Evolutionary conservation across 2,329 filamentous ascomycete genomes (phyloP).

Genomic region (Rhinocladiella mackenziei): DNA sequence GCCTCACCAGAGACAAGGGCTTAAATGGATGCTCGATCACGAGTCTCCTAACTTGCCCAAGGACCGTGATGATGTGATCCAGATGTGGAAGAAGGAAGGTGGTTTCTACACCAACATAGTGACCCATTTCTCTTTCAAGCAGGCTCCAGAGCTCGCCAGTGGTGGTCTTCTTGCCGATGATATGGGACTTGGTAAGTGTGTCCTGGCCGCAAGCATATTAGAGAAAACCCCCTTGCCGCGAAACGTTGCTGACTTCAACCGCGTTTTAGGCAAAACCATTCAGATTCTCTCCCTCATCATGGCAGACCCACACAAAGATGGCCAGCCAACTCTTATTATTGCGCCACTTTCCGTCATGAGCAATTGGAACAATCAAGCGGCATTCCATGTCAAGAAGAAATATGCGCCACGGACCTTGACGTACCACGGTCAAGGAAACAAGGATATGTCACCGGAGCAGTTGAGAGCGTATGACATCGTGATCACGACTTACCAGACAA

Average conservation of each 20-base stretch:
- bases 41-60: constrained; percentile 66
- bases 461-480: constrained; percentile 69
- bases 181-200: constrained; percentile 80
- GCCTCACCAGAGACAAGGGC: constrained; percentile 73
- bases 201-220: not conserved
- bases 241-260: not conserved
- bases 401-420: constrained; percentile 62
- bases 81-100: constrained; percentile 67
- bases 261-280: constrained; percentile 52
- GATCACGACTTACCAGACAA: constrained; percentile 77
- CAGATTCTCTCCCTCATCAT: constrained; percentile 79
- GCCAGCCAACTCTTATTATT: constrained; percentile 65
- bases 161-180: constrained; percentile 87
- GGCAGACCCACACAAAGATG: constrained; percentile 41
- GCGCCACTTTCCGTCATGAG: constrained; percentile 83
- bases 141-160: constrained; percentile 61
- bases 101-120: constrained; percentile 62
- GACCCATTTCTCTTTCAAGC: constrained; percentile 61
- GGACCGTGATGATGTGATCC: constrained; percentile 60
- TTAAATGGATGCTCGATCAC: constrained; percentile 76
- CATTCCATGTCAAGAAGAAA: constrained; percentile 64
- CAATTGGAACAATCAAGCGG: constrained; percentile 80
- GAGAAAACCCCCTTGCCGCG: too few species aligned
- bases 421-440: constrained; percentile 65
- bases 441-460: constrained; percentile 51